phyloP scores from a whole-genome alignment of 192 early-diverging fungal genomes.

The Cetraspora pellucida region DNA sequence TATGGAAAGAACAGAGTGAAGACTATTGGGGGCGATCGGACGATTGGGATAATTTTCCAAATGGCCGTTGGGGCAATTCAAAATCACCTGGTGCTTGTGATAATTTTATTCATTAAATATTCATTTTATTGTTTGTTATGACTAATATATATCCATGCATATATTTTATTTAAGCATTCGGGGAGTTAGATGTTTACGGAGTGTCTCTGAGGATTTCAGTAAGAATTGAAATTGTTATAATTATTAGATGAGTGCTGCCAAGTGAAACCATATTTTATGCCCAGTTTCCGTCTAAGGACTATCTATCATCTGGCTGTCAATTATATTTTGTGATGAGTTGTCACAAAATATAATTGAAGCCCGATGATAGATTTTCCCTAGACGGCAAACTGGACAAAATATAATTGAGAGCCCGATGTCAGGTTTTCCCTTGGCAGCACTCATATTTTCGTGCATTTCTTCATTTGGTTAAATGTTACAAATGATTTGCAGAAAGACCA shows the following conservation, averaged over 20 bases:
- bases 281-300: no score
- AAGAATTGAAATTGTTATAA: no score
- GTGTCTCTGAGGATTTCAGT: slow-evolving; percentile 68
- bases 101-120: not conserved
- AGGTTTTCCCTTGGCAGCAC: no score
- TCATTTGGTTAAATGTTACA: slow-evolving; percentile 40
- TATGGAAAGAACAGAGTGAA: slow-evolving; percentile 93
- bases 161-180: slow-evolving; percentile 43
- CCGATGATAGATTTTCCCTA: no score
- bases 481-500: slow-evolving; percentile 53
- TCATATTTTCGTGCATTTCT: no score
- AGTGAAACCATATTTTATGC: no score
- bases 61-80: slow-evolving; percentile 98
- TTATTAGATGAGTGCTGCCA: no score
- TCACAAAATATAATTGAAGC: no score
- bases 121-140: not conserved
- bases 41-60: slow-evolving; percentile 94
- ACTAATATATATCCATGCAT: not conserved
- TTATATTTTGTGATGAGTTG: no score
- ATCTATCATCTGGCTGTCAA: no score
- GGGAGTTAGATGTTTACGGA: slow-evolving; percentile 75
- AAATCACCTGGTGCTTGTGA: slow-evolving; percentile 66
- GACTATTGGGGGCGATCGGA: slow-evolving; percentile 86
- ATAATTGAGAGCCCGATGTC: no score
- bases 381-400: no score